Percentiles rank a stretch among this genome's conserved stretches.
These are phyloP conservation scores for Monilinia vaccinii-corymbosi DNA, from an alignment of 2,329 filamentous ascomycete genomes.

Conservation along the genomic window DNA sequence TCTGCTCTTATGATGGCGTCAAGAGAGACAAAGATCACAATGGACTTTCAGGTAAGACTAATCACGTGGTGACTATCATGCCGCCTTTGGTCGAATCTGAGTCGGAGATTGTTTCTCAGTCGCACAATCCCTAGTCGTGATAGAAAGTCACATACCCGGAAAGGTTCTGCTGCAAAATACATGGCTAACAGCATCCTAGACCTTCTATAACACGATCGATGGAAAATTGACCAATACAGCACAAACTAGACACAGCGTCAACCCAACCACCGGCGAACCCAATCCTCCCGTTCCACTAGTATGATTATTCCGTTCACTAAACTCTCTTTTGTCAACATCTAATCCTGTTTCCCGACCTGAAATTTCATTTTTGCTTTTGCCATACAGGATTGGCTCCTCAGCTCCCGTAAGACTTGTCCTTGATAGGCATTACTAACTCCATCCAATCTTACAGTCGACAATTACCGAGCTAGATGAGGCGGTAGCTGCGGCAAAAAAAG, in stretches of 20 bases:
- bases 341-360: no score
- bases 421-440: no score
- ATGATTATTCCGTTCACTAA: no score
- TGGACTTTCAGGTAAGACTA: neutral
- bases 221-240: neutral
- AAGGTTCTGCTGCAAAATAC: neutral
- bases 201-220: slow-evolving; percentile 6
- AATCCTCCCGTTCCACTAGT: slow-evolving; percentile 30
- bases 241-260: slow-evolving; percentile 9
- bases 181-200: neutral
- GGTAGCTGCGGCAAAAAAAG: slow-evolving; percentile 36
- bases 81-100: neutral
- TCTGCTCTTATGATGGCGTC: neutral
- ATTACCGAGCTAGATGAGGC: slow-evolving; percentile 37
- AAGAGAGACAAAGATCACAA: neutral
- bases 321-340: no score
- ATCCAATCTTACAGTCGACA: slow-evolving; percentile 22
- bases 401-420: no score
- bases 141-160: neutral
- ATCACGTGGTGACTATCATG: neutral
- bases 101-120: neutral
- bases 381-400: no score
- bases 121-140: neutral
- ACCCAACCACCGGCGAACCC: slow-evolving; percentile 12
- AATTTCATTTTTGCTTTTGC: no score